These are phyloP conservation scores for Exophiala viscosa DNA, from an alignment of 2,329 filamentous ascomycete genomes.

Conservation along the genomic window DNA sequence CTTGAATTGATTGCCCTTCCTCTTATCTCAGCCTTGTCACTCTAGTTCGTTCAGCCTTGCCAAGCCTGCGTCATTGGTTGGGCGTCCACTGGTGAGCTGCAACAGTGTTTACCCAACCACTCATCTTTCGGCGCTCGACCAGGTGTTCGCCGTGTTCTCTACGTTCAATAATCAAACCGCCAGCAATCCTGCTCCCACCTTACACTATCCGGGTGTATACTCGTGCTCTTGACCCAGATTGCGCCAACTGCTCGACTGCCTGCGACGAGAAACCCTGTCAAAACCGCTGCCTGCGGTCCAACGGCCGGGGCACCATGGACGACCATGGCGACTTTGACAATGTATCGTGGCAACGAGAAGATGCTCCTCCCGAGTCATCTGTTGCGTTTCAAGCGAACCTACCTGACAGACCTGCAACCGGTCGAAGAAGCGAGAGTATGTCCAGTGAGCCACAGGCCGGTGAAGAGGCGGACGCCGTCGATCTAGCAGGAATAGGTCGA, in stretches of 20 bases:
- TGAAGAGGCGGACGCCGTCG: conserved; percentile 51
- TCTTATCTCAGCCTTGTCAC: not conserved
- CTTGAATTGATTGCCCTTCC: too few relatives aligned
- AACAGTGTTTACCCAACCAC: too few relatives aligned
- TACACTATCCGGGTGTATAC: not conserved
- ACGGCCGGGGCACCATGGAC: conserved; percentile 35
- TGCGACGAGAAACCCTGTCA: not conserved
- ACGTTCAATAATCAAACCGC: not conserved
- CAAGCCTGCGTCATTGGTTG: not conserved
- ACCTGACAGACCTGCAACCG: conserved; percentile 34
- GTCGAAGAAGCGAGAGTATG: conserved; percentile 47
- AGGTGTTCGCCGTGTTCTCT: not conserved
- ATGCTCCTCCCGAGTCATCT: conserved; percentile 46
- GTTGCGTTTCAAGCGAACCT: conserved; percentile 17
- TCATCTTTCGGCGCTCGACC: not conserved
- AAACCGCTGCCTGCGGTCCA: conserved; percentile 12
- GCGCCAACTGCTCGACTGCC: too few relatives aligned
- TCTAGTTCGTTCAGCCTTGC: not conserved
- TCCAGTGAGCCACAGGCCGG: conserved; percentile 47
- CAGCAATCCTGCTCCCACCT: not conserved
- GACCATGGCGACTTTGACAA: conserved; percentile 71
- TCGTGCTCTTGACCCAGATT: not conserved
- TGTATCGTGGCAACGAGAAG: conserved; percentile 70
- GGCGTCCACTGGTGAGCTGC: too few relatives aligned
- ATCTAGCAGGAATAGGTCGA: conserved; percentile 61